A percentile compares a stretch with the other conserved stretches of the same genome.
Evolutionary conservation across 2,329 filamentous ascomycete species (phyloP).

Genomic region (Cladophialophora yegresii): DNA sequence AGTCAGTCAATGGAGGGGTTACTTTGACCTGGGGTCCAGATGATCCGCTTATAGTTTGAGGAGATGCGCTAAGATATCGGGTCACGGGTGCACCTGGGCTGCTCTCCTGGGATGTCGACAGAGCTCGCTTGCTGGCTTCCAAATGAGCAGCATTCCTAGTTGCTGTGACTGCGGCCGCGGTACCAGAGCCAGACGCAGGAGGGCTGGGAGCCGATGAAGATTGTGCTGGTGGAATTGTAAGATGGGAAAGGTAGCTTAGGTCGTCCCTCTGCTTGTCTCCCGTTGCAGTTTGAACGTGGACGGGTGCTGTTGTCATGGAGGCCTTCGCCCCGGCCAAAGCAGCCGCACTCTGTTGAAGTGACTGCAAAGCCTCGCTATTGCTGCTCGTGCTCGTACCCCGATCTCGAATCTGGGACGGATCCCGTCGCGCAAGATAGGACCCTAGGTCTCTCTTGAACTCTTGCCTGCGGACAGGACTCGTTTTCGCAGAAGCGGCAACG

Average conservation of each 20-base stretch:
- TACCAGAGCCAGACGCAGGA: constrained; percentile 20
- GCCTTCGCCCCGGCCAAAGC: constrained; percentile 30
- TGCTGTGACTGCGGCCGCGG: constrained; percentile 25
- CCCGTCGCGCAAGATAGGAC: constrained; percentile 21
- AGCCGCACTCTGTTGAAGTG: constrained; percentile 22
- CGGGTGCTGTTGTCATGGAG: constrained; percentile 25
- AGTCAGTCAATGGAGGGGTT: constrained; percentile 26
- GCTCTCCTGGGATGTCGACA: constrained; percentile 21
- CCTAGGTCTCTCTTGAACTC: constrained; percentile 20
- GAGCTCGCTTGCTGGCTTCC: constrained; percentile 19
- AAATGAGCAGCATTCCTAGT: constrained; percentile 27
- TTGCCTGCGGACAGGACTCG: constrained; percentile 29
- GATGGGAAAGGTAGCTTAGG: constrained; percentile 16
- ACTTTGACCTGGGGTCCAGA: constrained; percentile 17
- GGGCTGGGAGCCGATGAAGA: constrained; percentile 12
- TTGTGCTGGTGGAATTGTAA: constrained; percentile 14
- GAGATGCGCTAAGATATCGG: constrained; percentile 4
- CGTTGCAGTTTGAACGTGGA: constrained; percentile 10
- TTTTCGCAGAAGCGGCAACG: constrained; percentile 30
- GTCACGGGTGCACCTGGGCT: constrained; percentile 7
- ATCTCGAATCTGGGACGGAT: constrained; percentile 16
- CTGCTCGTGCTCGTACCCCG: constrained; percentile 28
- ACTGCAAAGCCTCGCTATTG: constrained; percentile 15
- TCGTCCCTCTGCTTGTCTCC: constrained; percentile 25
- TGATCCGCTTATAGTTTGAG: constrained; percentile 6